phyloP scores from a whole-genome alignment of 805 yeast genomes.

The Schwanniomyces pseudopolymorphus region DNA sequence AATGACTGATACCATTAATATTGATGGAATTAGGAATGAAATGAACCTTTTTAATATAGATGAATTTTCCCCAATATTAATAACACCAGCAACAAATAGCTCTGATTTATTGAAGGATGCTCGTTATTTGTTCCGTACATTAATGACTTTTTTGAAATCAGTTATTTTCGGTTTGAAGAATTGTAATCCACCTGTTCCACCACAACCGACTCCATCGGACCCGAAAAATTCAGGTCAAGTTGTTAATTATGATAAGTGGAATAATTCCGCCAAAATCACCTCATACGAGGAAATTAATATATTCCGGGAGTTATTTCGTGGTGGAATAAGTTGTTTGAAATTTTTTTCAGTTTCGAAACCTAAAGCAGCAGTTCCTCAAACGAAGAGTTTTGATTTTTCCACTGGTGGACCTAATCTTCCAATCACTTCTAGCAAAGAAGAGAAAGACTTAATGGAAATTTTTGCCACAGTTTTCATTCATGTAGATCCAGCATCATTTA shows the following conservation, averaged over 20 bases:
- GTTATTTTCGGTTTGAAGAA: constrained; percentile 85
- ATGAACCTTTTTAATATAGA: constrained; percentile 34
- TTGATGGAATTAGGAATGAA: constrained; percentile 11
- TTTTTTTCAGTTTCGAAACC: constrained; percentile 68
- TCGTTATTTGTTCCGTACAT: constrained; percentile 78
- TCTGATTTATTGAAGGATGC: constrained; percentile 84
- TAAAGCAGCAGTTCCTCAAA: constrained; percentile 22
- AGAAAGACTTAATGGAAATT: constrained; percentile 92
- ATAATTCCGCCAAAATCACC: constrained; percentile 80
- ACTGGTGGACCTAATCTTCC: constrained; percentile 81
- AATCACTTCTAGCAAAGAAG: constrained; percentile 85
- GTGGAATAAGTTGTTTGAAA: constrained; percentile 77
- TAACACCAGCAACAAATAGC: constrained; percentile 47
- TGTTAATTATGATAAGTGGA: constrained; percentile 61
- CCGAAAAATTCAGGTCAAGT: constrained; percentile 46
- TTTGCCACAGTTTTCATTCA: constrained; percentile 92
- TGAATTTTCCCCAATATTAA: constrained; percentile 55
- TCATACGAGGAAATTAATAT: constrained; percentile 80
- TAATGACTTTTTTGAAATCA: constrained; percentile 87
- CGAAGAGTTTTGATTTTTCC: constrained; percentile 53
- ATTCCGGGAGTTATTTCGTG: constrained; percentile 74
- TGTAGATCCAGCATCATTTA: constrained; percentile 92
- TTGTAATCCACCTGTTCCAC: constrained; percentile 75
- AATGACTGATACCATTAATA: constrained; percentile 16
- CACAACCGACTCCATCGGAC: constrained; percentile 40